A percentile compares a stretch with the other conserved stretches of the same genome.
These are phyloP conservation scores for Pythium scleroteichum DNA, from an alignment of 352 stramenopile genomes.

Conservation along the genomic window DNA sequence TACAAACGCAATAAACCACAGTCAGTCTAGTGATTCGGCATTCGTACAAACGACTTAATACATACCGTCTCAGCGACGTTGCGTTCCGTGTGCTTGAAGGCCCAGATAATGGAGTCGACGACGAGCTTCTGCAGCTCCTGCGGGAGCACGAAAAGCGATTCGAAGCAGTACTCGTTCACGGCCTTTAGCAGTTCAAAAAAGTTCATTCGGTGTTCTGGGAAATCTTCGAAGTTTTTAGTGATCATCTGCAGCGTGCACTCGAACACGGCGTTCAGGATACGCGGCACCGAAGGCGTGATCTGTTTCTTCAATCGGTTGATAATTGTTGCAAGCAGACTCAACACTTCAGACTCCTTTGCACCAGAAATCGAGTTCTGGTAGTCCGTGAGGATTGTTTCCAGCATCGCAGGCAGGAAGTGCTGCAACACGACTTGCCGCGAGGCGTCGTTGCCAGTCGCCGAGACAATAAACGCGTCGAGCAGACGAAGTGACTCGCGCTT, in stretches of 20 bases:
- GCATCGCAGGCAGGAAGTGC: constrained; percentile 95
- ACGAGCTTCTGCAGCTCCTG: constrained; percentile 98
- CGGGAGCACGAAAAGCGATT: constrained; percentile 96
- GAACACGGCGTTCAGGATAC: constrained; percentile 98
- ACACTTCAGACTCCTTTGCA: constrained; percentile 91
- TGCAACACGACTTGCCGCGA: constrained; percentile 85
- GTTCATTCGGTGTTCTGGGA: constrained; percentile 97
- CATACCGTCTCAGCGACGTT: constrained; percentile 96
- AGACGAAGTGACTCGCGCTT: constrained; percentile 98
- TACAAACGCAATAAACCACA: constrained; percentile 4
- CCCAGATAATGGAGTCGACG: constrained; percentile 99
- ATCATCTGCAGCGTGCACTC: constrained; percentile 99
- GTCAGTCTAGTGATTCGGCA: too few relatives aligned
- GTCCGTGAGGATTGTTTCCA: constrained; percentile 96
- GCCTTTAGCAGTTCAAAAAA: constrained; percentile 98
- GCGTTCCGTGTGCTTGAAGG: constrained; percentile 99
- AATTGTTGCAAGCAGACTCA: constrained; percentile 94
- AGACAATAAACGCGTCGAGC: constrained; percentile 96
- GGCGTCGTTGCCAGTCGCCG: constrained; percentile 63
- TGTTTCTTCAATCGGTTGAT: constrained; percentile 96
- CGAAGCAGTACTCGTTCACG: constrained; percentile 96
- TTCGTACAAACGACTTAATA: too few relatives aligned
- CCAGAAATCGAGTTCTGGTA: constrained; percentile 88
- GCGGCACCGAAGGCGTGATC: constrained; percentile 85
- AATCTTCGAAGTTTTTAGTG: constrained; percentile 99